phyloP scores from a whole-genome alignment of 2,329 filamentous ascomycete species.

The Fusarium sp. region DNA sequence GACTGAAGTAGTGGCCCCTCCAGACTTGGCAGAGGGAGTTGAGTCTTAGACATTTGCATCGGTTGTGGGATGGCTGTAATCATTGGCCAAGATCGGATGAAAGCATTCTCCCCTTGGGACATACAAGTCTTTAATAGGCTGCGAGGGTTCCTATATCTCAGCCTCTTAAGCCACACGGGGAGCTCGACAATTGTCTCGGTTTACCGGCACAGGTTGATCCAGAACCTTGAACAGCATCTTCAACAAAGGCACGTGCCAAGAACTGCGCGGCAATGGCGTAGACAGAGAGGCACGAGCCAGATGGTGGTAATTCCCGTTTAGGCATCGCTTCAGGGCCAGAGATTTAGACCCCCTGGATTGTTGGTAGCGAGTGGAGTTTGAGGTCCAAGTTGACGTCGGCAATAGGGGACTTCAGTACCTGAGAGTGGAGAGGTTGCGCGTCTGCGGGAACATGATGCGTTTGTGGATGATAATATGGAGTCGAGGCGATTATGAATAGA shows the following conservation, averaged over 20 bases:
- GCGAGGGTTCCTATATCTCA: neutral
- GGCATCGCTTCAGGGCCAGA: constrained; percentile 2
- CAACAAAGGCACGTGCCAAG: neutral
- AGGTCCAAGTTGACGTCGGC: neutral
- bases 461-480: neutral
- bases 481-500: neutral
- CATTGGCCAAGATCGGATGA: neutral
- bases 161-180: neutral
- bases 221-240: neutral
- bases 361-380: neutral
- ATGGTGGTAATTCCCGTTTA: neutral
- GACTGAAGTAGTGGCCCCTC: neutral
- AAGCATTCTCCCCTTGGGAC: neutral
- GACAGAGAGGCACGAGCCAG: neutral
- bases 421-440: neutral
- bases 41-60: neutral
- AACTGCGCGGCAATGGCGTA: constrained; percentile 1
- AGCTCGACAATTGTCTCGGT: neutral
- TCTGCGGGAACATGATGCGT: neutral
- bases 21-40: neutral
- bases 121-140: neutral
- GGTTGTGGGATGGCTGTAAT: neutral
- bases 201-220: neutral
- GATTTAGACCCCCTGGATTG: neutral
- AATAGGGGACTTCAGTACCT: neutral